Percentiles rank a stretch among this genome's conserved stretches.
Conservation (phyloP, 1,284 basidiomycete genomes). For the Ceratobasidium sp. region DNA sequence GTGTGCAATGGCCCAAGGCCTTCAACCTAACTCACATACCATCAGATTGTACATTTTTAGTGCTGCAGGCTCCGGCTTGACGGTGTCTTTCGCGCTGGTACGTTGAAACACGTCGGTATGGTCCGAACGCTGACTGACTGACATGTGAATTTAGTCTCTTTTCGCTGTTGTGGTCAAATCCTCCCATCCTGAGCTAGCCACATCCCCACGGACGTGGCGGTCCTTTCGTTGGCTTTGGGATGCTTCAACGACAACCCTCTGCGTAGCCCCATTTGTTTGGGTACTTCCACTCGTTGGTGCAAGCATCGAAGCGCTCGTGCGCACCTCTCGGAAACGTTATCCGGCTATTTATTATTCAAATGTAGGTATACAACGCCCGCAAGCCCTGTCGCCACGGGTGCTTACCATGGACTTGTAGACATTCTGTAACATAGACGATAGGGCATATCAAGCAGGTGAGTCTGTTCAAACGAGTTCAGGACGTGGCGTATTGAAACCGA, state of each 20-base stretch:
- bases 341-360: constrained; percentile 32
- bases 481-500: neutral
- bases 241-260: constrained; percentile 9
- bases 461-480: neutral
- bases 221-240: constrained; percentile 35
- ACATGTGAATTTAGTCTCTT: constrained; percentile 16
- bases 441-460: constrained; percentile 9
- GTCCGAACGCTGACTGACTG: neutral
- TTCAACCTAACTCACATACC: neutral
- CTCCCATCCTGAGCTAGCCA: neutral
- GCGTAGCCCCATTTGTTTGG: constrained; percentile 24
- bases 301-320: constrained; percentile 12
- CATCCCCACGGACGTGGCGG: constrained; percentile 12
- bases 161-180: constrained; percentile 30
- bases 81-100: constrained; percentile 30
- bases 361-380: neutral
- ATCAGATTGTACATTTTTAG: constrained; percentile 23
- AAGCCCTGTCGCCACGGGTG: neutral
- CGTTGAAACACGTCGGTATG: neutral
- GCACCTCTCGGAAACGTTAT: neutral
- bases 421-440: constrained; percentile 28
- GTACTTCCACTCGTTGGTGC: constrained; percentile 3
- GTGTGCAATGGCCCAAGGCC: neutral
- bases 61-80: constrained; percentile 22
- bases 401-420: neutral